Percentiles rank a stretch among this genome's conserved stretches.
Conservation (phyloP, 495 filamentous ascomycete species). For the Podospora sp. region DNA sequence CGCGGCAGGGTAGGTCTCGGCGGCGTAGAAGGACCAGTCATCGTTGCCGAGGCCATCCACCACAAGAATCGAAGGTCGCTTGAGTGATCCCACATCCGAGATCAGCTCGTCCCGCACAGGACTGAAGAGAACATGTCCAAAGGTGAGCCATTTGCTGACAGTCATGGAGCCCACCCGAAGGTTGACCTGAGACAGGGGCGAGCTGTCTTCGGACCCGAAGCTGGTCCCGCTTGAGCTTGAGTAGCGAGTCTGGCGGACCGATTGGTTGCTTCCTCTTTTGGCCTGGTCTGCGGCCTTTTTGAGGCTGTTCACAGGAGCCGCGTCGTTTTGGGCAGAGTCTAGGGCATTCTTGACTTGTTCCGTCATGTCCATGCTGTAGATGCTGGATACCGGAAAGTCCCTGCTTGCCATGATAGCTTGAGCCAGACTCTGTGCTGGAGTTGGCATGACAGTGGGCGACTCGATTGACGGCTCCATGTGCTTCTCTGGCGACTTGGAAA, state of each 20-base stretch:
- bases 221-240: slow-evolving; percentile 51
- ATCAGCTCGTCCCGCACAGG: slow-evolving; percentile 80
- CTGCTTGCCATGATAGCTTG: slow-evolving; percentile 33
- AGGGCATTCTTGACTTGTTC: slow-evolving; percentile 49
- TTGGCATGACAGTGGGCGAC: slow-evolving; percentile 42
- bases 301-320: slow-evolving; percentile 34
- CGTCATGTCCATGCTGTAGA: slow-evolving; percentile 52
- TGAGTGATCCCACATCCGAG: slow-evolving; percentile 46
- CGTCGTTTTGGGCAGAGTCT: slow-evolving; percentile 48
- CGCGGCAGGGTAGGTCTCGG: slow-evolving; percentile 83
- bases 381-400: slow-evolving; percentile 39
- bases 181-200: slow-evolving; percentile 73
- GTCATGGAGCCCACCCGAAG: slow-evolving; percentile 75
- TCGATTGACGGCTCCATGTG: slow-evolving; percentile 39
- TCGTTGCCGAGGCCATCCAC: slow-evolving; percentile 83
- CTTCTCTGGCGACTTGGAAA: slow-evolving; percentile 18
- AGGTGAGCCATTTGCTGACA: slow-evolving; percentile 81
- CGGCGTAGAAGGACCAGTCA: slow-evolving; percentile 98
- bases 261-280: slow-evolving; percentile 38
- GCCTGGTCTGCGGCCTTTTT: slow-evolving; percentile 26
- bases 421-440: slow-evolving; percentile 35
- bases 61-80: slow-evolving; percentile 73
- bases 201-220: slow-evolving; percentile 55
- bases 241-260: slow-evolving; percentile 42
- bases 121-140: slow-evolving; percentile 92